These are phyloP conservation scores for Pseudohalonectria lignicola DNA, from an alignment of 2,329 filamentous ascomycete genomes.

Conservation along the genomic window DNA sequence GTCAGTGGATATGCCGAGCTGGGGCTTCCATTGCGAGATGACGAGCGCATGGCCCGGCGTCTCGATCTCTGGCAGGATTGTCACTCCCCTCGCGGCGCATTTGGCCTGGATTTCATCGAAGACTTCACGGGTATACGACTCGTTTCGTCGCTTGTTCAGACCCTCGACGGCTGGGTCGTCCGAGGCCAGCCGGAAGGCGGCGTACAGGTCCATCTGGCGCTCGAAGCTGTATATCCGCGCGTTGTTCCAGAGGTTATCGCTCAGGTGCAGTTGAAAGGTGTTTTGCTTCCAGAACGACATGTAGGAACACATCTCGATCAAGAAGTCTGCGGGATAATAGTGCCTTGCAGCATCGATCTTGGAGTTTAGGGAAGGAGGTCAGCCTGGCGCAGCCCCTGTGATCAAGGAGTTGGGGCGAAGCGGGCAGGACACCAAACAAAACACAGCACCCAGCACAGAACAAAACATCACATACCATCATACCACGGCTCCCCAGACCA, in stretches of 20 bases:
- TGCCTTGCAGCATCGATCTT: constrained; percentile 40
- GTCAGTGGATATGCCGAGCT: constrained; percentile 34
- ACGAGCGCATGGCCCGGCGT: constrained; percentile 44
- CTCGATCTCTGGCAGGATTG: constrained; percentile 49
- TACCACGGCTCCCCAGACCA: constrained; percentile 33
- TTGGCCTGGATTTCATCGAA: constrained; percentile 40
- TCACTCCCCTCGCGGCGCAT: constrained; percentile 44
- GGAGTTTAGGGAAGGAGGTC: no score
- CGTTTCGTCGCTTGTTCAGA: constrained; percentile 38
- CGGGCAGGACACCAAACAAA: no score
- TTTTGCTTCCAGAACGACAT: constrained; percentile 53
- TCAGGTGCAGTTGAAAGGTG: constrained; percentile 45
- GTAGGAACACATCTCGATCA: constrained; percentile 47
- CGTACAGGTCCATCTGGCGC: constrained; percentile 36
- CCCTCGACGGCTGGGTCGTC: constrained; percentile 33
- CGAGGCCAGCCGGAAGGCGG: constrained; percentile 42
- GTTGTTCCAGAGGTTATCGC: constrained; percentile 43
- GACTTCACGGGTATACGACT: constrained; percentile 38
- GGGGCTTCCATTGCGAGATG: constrained; percentile 47
- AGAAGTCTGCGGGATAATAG: constrained; percentile 41
- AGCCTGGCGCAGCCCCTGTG: no score
- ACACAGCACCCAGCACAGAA: neutral
- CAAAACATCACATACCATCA: constrained; percentile 17
- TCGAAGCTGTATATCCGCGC: constrained; percentile 32
- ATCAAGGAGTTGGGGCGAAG: neutral